Base-by-base conservation (phyloP, 352 stramenopile species). In the Blastocystis sp. region DNA sequence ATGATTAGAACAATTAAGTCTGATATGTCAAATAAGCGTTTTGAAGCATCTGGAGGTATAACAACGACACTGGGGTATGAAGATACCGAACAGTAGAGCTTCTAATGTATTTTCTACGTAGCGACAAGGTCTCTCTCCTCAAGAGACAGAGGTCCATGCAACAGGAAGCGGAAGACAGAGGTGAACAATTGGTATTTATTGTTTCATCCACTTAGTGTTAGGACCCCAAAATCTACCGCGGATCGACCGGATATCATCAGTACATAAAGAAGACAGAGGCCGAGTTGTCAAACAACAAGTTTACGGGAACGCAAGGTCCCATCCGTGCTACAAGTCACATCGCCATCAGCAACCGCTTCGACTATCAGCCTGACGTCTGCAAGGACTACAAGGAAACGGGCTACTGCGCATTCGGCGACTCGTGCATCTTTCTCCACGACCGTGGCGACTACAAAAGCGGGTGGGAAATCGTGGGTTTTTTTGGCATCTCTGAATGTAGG, bases 331-430 rank as follows among this genome's bases (percentile, higher is more conserved):
- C 97, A 50, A 96, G 94, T 1, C 98, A 97, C 92, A 93, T 98
- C 3, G 93, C 96, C 5, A 95, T 95, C 23, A 98, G 97, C 63
- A 96, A 92, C 39, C 94, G 95, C 26, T 98, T 98, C 87, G 97
- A 99, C 89, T 99, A 98, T 91, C 93, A 97, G 55, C 76, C 89
- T 41, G 87, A 98, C 90, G 95, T 99, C 73, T 99, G 97, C 92
- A 99, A 99, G 90, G 97, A 99, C 91, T 99, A 98, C 93, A 99
- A 99, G 88, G 96, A 99, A 70, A 99, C 97, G 6, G 97, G 97
- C 37, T 99, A 98, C 91, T 99, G 97, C 89, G 96, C 96, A 55
- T 99, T 98, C 91, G 97, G 97, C 1, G 94, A 96, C 89, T 95
- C 91, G 3, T 98, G 96, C 90, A 98, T 98, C 90, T 99, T 98